These are phyloP conservation scores for Dujonia santamariae DNA, from an alignment of 1,139 yeast species.

Conservation along the genomic window DNA sequence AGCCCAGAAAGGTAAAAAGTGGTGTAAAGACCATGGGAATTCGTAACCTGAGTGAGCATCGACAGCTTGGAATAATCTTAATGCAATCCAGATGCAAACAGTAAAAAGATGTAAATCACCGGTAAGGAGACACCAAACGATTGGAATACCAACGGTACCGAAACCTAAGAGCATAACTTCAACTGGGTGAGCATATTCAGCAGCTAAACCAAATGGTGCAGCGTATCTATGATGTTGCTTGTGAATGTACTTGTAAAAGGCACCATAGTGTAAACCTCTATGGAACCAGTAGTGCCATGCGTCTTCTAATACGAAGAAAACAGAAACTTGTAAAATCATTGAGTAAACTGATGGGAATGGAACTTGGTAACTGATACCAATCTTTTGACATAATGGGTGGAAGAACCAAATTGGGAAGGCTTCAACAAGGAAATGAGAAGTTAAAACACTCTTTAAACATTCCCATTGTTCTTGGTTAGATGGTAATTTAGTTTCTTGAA, in stretches of 20 bases:
- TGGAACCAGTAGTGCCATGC: slow-evolving; percentile 97
- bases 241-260: slow-evolving; percentile 85
- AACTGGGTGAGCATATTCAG: slow-evolving; percentile 94
- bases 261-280: slow-evolving; percentile 80
- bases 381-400: slow-evolving; percentile 79
- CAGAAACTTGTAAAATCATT: slow-evolving; percentile 60
- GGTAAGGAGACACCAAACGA: slow-evolving; percentile 28
- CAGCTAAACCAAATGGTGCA: slow-evolving; percentile 94
- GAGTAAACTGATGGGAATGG: slow-evolving; percentile 73
- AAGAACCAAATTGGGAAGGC: slow-evolving; percentile 95
- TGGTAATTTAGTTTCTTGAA: slow-evolving; percentile 79
- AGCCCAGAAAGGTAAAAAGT: slow-evolving; percentile 93
- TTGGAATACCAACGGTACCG: slow-evolving; percentile 94
- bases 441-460: slow-evolving; percentile 78
- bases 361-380: slow-evolving; percentile 73
- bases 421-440: slow-evolving; percentile 86
- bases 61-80: slow-evolving; percentile 89
- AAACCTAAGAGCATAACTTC: slow-evolving; percentile 89
- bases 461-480: slow-evolving; percentile 83
- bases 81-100: slow-evolving; percentile 79
- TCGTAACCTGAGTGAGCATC: slow-evolving; percentile 97
- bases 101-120: slow-evolving; percentile 76
- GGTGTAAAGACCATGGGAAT: slow-evolving; percentile 93
- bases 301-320: slow-evolving; percentile 85
- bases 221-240: slow-evolving; percentile 96